Evolutionary conservation across 176 grass and related monocot species (phyloP), one percentile per base, ranked within the genome.

Genomic region (Oryza australiensis): DNA sequence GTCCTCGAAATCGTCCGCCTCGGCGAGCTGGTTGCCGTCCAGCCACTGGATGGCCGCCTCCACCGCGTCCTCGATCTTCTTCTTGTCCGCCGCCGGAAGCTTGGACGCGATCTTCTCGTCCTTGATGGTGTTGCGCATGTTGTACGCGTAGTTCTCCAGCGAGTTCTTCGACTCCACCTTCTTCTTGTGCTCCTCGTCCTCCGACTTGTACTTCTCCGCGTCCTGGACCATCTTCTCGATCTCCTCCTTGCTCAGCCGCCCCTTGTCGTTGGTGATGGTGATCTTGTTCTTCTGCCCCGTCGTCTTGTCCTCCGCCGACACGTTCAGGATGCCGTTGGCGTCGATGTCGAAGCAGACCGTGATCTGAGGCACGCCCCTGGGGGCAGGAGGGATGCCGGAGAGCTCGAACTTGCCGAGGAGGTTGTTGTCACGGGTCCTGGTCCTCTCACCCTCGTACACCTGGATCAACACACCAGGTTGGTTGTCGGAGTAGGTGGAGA

Each of bases 311-410:
- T 92, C 91, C 0, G 94, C 92, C 3, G 89, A 86, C 63, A 97
- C 91, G 62, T 94, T 94, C 53, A 97, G 79, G 71, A 92, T 90
- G 37, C 89, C 89, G 34, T 97, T 94, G 0, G 92, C 92, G 55
- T 97, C 94, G 66, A 97, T 92, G 68, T 94, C 92, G 70, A 97
- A 97, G 76, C 89, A 91, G 12, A 91, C 85, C 0, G 85, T 91
- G 71, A 91, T 91, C 85, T 91, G 89, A 23, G 89, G 89, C 0
- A 87, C 89, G 0, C 89, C 89, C 9, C 85, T 83, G 33, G 89
- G 89, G 0, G 82, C 89, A 18, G 89, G 86, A 1, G 89, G 89
- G 51, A 91, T 91, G 78, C 86, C 89, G 0, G 86, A 91, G 12
- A 91, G 86, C 86, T 91, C 86, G 0, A 91, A 88, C 79, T 88